Conservation (phyloP, 768 basidiomycete species). For the Lactarius akahatsu region DNA sequence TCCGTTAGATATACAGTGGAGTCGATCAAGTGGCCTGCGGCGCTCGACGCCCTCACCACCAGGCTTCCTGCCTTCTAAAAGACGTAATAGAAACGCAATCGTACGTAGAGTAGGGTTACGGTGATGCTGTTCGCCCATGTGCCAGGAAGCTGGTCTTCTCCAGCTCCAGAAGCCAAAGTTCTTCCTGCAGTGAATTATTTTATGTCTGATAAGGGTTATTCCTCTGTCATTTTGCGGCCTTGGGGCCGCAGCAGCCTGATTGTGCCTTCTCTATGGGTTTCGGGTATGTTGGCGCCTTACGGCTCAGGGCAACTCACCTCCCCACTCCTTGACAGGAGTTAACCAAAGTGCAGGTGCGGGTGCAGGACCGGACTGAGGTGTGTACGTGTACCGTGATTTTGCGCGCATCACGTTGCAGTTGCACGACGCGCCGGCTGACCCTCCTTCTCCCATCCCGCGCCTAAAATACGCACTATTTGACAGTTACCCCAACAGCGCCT, state of each 20-base stretch:
- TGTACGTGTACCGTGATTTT: not conserved
- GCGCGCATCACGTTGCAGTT: not conserved
- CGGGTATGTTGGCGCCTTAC: not conserved
- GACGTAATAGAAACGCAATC: too few species aligned
- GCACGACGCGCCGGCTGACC: not conserved
- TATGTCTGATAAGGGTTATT: not conserved
- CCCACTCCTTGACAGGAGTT: not conserved
- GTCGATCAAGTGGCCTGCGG: too few species aligned
- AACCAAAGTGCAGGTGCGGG: not conserved
- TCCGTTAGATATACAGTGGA: too few species aligned
- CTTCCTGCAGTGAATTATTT: not conserved
- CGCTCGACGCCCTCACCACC: too few species aligned
- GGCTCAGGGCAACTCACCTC: not conserved
- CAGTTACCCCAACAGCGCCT: not conserved
- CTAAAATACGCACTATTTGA: not conserved
- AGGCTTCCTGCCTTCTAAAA: too few species aligned
- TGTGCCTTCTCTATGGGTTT: not conserved
- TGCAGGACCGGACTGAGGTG: constrained; percentile 3
- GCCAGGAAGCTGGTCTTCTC: too few species aligned
- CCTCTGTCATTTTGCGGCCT: not conserved
- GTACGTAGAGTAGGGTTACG: too few species aligned
- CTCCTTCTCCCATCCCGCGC: not conserved
- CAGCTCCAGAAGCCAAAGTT: too few species aligned
- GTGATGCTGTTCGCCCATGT: too few species aligned
- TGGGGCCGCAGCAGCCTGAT: not conserved